Conservation (phyloP, 805 yeast genomes). For the Grigorovia humatica region DNA sequence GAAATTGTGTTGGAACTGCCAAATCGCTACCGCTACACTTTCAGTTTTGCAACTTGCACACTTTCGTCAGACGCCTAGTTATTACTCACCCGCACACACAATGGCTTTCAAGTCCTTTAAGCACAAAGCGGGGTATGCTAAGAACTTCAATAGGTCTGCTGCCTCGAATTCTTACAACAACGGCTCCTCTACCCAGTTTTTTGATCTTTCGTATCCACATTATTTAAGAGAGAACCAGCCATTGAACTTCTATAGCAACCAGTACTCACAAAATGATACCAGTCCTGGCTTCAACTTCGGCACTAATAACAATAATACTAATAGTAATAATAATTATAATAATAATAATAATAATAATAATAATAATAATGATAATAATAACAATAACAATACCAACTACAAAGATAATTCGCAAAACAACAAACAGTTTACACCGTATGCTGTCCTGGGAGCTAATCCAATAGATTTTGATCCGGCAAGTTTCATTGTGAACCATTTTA, state of each 20-base stretch:
- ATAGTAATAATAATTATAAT: conserved; percentile 1
- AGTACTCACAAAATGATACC: background rate
- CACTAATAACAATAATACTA: conserved; percentile 2
- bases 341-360: background rate
- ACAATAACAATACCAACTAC: no score
- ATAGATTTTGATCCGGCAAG: background rate
- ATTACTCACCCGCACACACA: background rate
- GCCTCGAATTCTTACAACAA: background rate
- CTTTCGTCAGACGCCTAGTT: no score
- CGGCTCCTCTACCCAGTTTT: conserved; percentile 24
- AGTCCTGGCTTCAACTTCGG: no score
- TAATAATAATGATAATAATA: background rate
- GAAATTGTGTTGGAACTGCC: background rate
- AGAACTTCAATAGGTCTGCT: background rate
- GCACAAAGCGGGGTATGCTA: conserved; percentile 21
- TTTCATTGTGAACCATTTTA: background rate
- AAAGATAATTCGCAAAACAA: background rate
- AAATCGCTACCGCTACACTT: no score
- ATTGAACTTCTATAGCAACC: background rate
- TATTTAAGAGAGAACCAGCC: conserved; percentile 27
- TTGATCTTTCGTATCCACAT: conserved; percentile 34
- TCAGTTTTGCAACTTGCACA: no score
- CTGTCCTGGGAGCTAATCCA: background rate
- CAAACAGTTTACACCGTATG: background rate
- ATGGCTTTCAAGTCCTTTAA: conserved; percentile 36